Evolutionary conservation across 2,329 filamentous ascomycete genomes (phyloP), one percentile per base, ranked within the genome.

Genomic region (Fusarium nygamai): DNA sequence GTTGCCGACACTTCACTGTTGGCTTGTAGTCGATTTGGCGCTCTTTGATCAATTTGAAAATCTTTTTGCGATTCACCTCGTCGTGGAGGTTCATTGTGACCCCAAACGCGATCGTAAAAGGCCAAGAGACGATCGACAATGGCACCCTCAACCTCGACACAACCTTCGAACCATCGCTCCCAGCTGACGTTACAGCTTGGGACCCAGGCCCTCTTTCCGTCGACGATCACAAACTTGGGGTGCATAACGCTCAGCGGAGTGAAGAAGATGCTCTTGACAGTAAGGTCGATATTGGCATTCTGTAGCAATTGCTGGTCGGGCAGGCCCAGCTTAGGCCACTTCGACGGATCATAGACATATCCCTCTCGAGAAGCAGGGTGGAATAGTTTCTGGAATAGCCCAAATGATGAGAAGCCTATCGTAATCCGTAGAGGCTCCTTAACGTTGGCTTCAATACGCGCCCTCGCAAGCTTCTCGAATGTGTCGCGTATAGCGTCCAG

Each of bases 111-210:
- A 14, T 85, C 80, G 82, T 93, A 94, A 78, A 96, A 96, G 5
- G 84, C 80, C 47, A 93, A 73, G 44, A 96, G 87, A n/a, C 87
- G 85, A 8, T 81, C 76, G 1, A 94, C 89, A 1, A 92, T 85
- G 0, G 86, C 84, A 0, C 93, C 93, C 12, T 86, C 85, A 17
- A 96, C 82, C 62, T 91, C 89, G 8, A 96, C 84, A 64, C 92
- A 94, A 0, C 92, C 93, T 80, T 97, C 94, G 33, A 96, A 92
- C 94, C 94, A 97, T n/a, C 90, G 83, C 81, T 96, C 94, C 93
- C 93, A 96, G 78, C 92, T 95, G 9, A 97, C 90, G 76, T 97
- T 97, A 81, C 93, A 95, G 76, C 92, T 94, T 0, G 94, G 94
- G 16, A 96, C 81, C 76, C 92, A 92, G 0, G 92, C 92, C 6